Evolutionary conservation across 2,329 filamentous ascomycete genomes (phyloP).

Genomic region (Colletotrichum sp.): DNA sequence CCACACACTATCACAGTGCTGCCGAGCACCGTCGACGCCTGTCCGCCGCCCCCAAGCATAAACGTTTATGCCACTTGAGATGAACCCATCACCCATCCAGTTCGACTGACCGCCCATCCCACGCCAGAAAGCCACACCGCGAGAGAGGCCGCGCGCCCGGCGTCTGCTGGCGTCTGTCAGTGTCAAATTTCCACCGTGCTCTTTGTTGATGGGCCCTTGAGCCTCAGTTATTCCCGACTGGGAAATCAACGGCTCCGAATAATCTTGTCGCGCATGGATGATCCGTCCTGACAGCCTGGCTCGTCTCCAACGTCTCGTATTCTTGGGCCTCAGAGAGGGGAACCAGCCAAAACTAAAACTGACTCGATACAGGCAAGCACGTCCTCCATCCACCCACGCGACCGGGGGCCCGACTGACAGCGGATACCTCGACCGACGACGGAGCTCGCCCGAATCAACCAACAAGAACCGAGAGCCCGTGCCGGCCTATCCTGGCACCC

Average conservation of each 20-base stretch:
- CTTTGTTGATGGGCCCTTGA: not conserved
- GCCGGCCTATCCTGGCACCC: conserved; percentile 8
- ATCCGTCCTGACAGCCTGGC: conserved; percentile 12
- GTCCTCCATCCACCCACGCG: not conserved
- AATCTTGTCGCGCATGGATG: conserved; percentile 16
- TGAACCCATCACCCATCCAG: not conserved
- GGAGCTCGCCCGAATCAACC: conserved; percentile 18
- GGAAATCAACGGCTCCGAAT: conserved; percentile 12
- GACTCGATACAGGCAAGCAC: conserved; percentile 20
- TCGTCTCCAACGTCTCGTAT: conserved; percentile 19
- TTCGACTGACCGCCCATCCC: not conserved
- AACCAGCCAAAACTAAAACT: conserved; percentile 11
- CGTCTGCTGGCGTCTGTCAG: not conserved
- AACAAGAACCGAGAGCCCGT: conserved; percentile 2
- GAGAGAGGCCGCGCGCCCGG: not conserved
- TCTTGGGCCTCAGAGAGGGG: not conserved
- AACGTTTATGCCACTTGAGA: conserved; percentile 7
- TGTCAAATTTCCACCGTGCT: not conserved
- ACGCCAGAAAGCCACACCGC: not conserved
- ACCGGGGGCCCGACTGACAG: conserved; percentile 13
- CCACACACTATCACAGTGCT: not conserved
- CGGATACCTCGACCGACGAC: conserved; percentile 20
- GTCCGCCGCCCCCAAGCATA: not conserved
- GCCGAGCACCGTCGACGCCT: not conserved
- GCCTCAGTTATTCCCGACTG: conserved; percentile 8